Base-by-base conservation (phyloP, 306 rosid genomes). In the Alnus rubra region DNA sequence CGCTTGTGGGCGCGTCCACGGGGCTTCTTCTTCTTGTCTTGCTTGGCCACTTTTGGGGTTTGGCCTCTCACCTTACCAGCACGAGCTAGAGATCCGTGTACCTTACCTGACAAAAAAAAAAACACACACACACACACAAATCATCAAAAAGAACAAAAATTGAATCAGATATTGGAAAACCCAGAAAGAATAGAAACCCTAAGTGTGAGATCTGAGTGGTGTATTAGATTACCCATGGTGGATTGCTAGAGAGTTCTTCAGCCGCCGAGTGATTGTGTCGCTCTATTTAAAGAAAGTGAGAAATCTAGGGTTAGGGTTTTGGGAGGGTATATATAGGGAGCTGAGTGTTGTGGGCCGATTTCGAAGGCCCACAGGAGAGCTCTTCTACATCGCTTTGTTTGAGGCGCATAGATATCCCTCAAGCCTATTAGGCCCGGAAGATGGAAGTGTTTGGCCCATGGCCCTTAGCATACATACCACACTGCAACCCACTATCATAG, bases 31-130 rank as follows among this genome's bases (percentile, higher is more conserved):
- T 87, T 84, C 88, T 87, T 84, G 47, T 87, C 90, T 74, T 84
- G 88, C 85, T 87, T 87, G 14, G 90, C 88, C 69, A 87, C 88
- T 60, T 87, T 87, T 35, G 88, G 90, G 9, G 90, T 85, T 76
- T 86, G 88, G 19, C 88, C 88, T 79, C 90, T 87, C 71, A 87
- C 90, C 60, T 87, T 87, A 74, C 90, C 88, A 49, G 90, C 90
- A 70, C 90, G 90, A 82, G 90, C 90, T 76, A 87, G 65, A 15
- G 88, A 84, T 19, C 90, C 90, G 56, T 87, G 90, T 49, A 87
- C 90, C 83, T 87, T 87, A 59, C 87, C 89, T 81, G 86, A 55
- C 6, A 67, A 58, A 5, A 18, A 14, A 19, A 3, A 10, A 10
- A 1, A 23, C 28, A 23, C 28, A 23, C 28, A 23, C 28, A 23